Conservation (phyloP, 2,329 filamentous ascomycete genomes). For the Rutstroemia sp. region DNA sequence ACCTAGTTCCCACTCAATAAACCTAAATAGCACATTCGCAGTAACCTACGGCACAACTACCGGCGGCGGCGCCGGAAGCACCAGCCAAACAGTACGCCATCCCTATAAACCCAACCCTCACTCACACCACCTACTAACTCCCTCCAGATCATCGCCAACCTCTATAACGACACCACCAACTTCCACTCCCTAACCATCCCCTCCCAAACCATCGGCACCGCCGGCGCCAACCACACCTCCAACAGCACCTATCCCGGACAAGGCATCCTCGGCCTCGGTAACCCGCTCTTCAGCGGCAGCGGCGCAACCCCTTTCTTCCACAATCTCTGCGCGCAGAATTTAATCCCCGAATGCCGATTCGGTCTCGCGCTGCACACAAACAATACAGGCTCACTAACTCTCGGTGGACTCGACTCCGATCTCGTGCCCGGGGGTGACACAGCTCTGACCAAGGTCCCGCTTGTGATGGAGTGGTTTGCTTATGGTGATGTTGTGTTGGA, state of each 20-base stretch:
- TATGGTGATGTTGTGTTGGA: slow-evolving; percentile 9
- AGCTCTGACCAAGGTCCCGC: not conserved
- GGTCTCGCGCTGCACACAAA: slow-evolving; percentile 1
- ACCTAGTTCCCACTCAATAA: not conserved
- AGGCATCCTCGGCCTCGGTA: slow-evolving; percentile 3
- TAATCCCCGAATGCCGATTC: slow-evolving; percentile 6
- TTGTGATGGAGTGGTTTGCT: not conserved
- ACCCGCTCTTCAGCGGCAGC: not conserved
- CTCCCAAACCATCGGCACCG: not conserved
- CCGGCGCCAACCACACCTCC: not conserved
- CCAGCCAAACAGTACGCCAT: not conserved
- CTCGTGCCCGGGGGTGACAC: not conserved
- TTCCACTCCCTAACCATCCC: not conserved
- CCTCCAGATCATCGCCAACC: not conserved
- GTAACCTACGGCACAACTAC: slow-evolving; percentile 5
- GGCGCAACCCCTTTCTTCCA: slow-evolving; percentile 8
- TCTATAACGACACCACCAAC: slow-evolving; percentile 6
- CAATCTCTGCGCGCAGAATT: not conserved
- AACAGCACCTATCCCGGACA: not conserved
- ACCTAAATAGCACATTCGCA: not conserved
- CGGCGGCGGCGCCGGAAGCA: slow-evolving; percentile 1
- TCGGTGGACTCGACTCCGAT: not conserved
- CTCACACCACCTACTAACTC: not conserved
- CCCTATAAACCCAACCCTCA: too few species aligned
- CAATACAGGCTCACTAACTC: not conserved